Base-by-base conservation (phyloP, 2,329 filamentous ascomycete genomes). In the Neofusicoccum cordaticola region DNA sequence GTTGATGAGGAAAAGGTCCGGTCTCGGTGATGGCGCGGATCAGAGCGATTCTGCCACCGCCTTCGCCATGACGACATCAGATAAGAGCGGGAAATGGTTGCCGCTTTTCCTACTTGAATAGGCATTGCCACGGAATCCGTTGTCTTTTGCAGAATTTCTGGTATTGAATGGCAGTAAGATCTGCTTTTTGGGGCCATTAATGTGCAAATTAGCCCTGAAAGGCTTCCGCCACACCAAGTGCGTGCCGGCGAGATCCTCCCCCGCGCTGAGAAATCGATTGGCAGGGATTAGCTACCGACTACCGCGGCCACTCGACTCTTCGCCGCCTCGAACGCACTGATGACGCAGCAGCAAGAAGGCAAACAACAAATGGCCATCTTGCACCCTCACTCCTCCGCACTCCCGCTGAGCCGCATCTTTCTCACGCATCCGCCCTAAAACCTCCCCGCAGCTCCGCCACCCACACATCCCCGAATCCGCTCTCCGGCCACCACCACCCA, bases 11-110 rank as follows among this genome's bases (percentile, higher is more conserved):
- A 34, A 15, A 60, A 60, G 56, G 56, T 60, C 56, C 42, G 56
- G 56, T 60, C 56, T 60, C 56, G 56, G 56, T 60, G 56, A 60
- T 60, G 42, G 56, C 42, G 56, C 56, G 56, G 56, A 60, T 47
- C 56, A 60, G n/a, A 47, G 42, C 41, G 13, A 13, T 45, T 45
- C 50, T 22, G 27, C 41, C 56, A 56, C 56, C 56, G 56, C 56
- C 56, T 47, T 47, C 4, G 7, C 34, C 27, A 22, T 60, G 56
- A 58, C 53, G 53, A 60, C 56, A 60, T 60, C 27, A 37, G 19
- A 31, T 15, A 44, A 35, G 15, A 2, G 8, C 8, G 19, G 52
- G 53, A 47, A 60, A 37, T 47, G 12, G 44, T 58, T 35, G 56
- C 56, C 56, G 41, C 41, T 52, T 6, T 27, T 17, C 17, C 6